phyloP scores from a whole-genome alignment of 192 early-diverging fungal species.

The Chytriomyces confervae region DNA sequence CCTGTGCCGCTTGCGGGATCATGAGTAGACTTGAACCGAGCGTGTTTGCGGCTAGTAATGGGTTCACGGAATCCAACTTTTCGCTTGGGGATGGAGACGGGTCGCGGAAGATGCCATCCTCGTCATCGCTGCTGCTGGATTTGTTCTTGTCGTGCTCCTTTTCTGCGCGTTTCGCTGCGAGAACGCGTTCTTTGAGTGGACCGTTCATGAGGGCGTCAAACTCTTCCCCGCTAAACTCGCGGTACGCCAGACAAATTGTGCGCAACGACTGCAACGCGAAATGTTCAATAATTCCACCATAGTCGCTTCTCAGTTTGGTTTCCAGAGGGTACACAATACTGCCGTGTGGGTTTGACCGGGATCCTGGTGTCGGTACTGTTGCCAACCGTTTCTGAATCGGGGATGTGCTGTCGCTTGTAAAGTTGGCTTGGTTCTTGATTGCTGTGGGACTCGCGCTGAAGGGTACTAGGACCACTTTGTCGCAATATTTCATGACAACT shows the following conservation, averaged over 20 bases:
- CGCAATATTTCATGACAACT: slow-evolving; percentile 34
- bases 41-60: not conserved
- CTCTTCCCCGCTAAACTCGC: slow-evolving; percentile 36
- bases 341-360: slow-evolving; percentile 25
- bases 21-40: slow-evolving; percentile 3
- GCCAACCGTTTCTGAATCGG: not conserved
- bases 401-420: slow-evolving; percentile 16
- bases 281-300: slow-evolving; percentile 61
- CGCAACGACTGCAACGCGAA: slow-evolving; percentile 83
- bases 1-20: not conserved
- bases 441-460: slow-evolving; percentile 56
- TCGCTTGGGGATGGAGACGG: not conserved
- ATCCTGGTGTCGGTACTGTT: slow-evolving; percentile 11
- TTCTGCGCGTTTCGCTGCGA: slow-evolving; percentile 27
- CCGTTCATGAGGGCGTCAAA: slow-evolving; percentile 30
- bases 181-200: slow-evolving; percentile 16
- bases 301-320: slow-evolving; percentile 16
- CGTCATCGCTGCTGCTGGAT: not conserved
- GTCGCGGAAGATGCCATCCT: slow-evolving; percentile 17
- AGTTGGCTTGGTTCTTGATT: slow-evolving; percentile 48
- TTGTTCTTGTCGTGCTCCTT: slow-evolving; percentile 8
- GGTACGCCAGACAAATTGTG: slow-evolving; percentile 85
- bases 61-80: not conserved
- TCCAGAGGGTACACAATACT: slow-evolving; percentile 19
- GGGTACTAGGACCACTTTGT: slow-evolving; percentile 29